Conservation (phyloP, 495 filamentous ascomycete species). For the Lichina pygmaea region DNA sequence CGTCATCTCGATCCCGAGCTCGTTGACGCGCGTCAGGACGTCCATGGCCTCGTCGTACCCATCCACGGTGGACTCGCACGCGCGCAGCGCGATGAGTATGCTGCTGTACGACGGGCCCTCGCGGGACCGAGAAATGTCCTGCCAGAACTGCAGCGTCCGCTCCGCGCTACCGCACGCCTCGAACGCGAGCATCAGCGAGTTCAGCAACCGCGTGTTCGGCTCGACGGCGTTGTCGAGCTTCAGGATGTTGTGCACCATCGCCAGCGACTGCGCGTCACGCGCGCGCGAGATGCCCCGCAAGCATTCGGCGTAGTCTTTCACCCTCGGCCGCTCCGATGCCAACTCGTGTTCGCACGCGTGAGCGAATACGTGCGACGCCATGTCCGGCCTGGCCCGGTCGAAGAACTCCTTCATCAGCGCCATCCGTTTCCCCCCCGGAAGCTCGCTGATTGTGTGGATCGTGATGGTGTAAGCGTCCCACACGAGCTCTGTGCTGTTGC, state of each 20-base stretch:
- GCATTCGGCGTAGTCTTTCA: constrained; percentile 47
- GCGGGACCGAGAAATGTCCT: constrained; percentile 41
- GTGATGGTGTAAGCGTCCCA: constrained; percentile 71
- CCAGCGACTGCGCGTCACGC: constrained; percentile 34
- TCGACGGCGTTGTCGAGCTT: constrained; percentile 67
- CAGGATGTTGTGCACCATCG: constrained; percentile 65
- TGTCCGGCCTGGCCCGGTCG: constrained; percentile 41
- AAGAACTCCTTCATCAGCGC: constrained; percentile 69
- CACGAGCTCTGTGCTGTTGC: constrained; percentile 27
- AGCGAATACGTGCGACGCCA: constrained; percentile 62
- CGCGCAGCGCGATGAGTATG: constrained; percentile 49
- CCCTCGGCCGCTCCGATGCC: constrained; percentile 27
- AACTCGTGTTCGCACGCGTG: constrained; percentile 55
- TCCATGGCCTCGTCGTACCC: constrained; percentile 35
- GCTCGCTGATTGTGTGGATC: constrained; percentile 54
- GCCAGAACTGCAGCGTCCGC: constrained; percentile 52
- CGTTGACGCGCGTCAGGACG: constrained; percentile 46
- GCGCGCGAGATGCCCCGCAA: constrained; percentile 47
- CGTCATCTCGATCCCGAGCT: constrained; percentile 53
- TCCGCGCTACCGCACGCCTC: constrained; percentile 31
- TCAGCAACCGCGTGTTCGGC: constrained; percentile 45
- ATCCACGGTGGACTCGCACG: constrained; percentile 33
- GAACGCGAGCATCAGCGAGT: constrained; percentile 71
- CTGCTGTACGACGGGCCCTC: constrained; percentile 66
- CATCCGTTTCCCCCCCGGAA: constrained; percentile 27